Conservation (phyloP, 306 rosid species). For the Pyrus pyrifolia region DNA sequence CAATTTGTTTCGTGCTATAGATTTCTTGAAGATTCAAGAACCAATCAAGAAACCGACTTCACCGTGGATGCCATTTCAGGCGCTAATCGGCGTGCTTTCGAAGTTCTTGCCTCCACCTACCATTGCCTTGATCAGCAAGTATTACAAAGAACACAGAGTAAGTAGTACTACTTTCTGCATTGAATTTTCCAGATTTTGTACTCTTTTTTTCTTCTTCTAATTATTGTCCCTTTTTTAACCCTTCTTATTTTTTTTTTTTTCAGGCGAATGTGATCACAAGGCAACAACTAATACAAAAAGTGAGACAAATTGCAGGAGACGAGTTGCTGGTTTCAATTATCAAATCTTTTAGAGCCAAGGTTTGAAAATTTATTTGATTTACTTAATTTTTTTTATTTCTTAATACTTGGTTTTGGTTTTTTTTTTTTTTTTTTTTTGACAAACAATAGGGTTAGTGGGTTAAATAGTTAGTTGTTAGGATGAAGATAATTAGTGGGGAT, state of each 20-base stretch:
- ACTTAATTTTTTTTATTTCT: background rate
- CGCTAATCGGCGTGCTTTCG: constrained; percentile 52
- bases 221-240: background rate
- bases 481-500: too few relatives aligned
- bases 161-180: constrained; percentile 3
- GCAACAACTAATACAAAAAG: constrained; percentile 43
- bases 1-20: constrained; percentile 27
- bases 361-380: background rate
- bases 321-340: constrained; percentile 44
- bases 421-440: too few relatives aligned
- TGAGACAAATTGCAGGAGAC: constrained; percentile 72
- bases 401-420: background rate
- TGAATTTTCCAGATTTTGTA: background rate
- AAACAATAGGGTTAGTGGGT: too few relatives aligned
- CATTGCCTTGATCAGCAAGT: constrained; percentile 40
- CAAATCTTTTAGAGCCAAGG: constrained; percentile 59
- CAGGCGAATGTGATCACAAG: constrained; percentile 64
- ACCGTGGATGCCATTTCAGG: constrained; percentile 79
- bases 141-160: constrained; percentile 47
- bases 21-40: constrained; percentile 21
- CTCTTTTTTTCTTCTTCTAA: too few relatives aligned
- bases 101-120: constrained; percentile 43
- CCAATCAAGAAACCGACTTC: constrained; percentile 51
- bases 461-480: too few relatives aligned
- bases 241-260: background rate